Evolutionary conservation across 164 flowering plant genomes (phyloP), one percentile per base, ranked within the genome.

Genomic region (Taxillus chinensis): DNA sequence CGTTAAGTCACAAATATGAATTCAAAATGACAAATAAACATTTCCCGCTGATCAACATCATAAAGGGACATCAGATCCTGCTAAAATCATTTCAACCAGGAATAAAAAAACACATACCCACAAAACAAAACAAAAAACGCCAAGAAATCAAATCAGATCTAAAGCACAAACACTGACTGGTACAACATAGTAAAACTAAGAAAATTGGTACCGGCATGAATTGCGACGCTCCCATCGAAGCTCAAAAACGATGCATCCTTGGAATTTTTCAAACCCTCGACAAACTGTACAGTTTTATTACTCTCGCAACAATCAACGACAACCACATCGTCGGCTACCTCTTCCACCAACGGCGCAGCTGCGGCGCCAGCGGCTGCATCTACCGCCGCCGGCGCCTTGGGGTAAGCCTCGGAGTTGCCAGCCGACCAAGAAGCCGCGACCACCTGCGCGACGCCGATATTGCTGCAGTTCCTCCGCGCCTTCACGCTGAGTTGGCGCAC

Each of bases 351-450:
- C 52, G 68, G 71, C 8, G 68, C 48, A 41, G 74, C 55, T 16
- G 75, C 74, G 8, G 67, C 53, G 10, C 61, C 60, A 10, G 64
- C 58, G 3, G 77, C 80, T 63, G 78, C 76, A 45, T 75, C 57
- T 27, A 67, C 64, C 43, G 65, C 62, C 60, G 71, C 50, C 15
- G 70, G 48, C 7, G 71, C 15, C 3, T 62, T 45, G 9, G 66
- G 42, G 14, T 11, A 45, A 12, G 45, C 12, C 39, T 11, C n/a
- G 48, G 17, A 42, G 37, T 39, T 55, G 72, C 76, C 70, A 73
- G 81, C 77, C n/a, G 93, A 73, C 95, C 98, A 92, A 51, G 91
- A 79, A 55, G 98, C 95, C 40, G 98, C 95, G 4, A 86, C 96
- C 45, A 92, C 69, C 61, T 90, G 98, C 27, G 96, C 96, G 14